These are phyloP conservation scores for Fraxinus albicans DNA, from an alignment of 305 asterid species.

Conservation along the genomic window DNA sequence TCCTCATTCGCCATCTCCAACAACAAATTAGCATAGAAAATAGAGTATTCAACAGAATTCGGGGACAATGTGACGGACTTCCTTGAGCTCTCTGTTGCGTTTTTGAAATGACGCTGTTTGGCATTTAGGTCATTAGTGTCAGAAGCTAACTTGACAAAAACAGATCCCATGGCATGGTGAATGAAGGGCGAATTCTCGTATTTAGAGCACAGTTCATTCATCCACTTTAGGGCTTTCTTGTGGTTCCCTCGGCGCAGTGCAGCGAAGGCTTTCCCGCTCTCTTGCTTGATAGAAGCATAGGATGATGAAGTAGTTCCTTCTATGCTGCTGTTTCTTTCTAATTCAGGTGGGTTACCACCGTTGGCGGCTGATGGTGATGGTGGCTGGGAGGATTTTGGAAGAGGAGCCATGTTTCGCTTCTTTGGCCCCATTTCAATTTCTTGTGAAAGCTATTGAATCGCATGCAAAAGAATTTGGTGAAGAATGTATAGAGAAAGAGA, in stretches of 20 bases:
- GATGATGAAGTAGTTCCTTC: conserved; percentile 35
- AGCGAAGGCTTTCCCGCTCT: conserved; percentile 72
- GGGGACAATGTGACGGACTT: conserved; percentile 63
- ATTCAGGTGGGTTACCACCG: conserved; percentile 27
- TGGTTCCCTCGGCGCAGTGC: conserved; percentile 73
- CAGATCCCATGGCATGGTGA: conserved; percentile 74
- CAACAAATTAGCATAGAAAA: conserved; percentile 77
- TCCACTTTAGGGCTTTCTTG: conserved; percentile 68
- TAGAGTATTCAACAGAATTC: conserved; percentile 71
- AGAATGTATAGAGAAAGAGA: not conserved
- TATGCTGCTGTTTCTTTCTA: conserved; percentile 18
- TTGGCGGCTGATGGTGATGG: conserved; percentile 14
- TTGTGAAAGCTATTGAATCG: conserved; percentile 33
- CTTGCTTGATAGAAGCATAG: conserved; percentile 46
- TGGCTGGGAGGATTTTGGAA: conserved; percentile 51
- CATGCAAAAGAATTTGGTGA: conserved; percentile 35
- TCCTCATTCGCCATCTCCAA: conserved; percentile 72
- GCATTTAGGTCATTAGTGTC: conserved; percentile 63
- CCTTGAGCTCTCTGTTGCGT: conserved; percentile 75
- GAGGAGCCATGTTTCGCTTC: conserved; percentile 70
- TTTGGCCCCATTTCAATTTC: conserved; percentile 70
- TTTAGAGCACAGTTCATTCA: conserved; percentile 74
- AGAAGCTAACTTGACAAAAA: conserved; percentile 65
- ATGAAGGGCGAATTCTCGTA: conserved; percentile 59
- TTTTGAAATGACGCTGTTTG: conserved; percentile 66